A percentile compares a stretch with the other conserved stretches of the same genome.
phyloP scores from a whole-genome alignment of 1,284 basidiomycete species.

The Anthracocystis setariae region DNA sequence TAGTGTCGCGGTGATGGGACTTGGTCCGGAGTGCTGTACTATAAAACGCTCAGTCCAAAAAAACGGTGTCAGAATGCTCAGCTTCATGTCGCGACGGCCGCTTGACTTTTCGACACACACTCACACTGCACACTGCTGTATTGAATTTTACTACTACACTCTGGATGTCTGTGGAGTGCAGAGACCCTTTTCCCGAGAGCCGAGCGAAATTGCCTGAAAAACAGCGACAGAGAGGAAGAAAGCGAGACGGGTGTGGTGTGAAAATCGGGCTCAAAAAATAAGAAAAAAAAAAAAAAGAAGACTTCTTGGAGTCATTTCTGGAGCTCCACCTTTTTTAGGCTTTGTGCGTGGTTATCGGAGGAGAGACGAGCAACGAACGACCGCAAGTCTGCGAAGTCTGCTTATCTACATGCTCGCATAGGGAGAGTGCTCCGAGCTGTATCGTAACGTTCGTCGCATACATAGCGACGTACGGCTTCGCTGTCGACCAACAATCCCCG shows the following conservation, averaged over 20 bases:
- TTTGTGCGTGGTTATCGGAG: conserved; percentile 1
- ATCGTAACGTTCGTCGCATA: too few species aligned
- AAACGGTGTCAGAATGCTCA: not conserved
- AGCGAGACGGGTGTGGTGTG: too few species aligned
- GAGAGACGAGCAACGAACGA: not conserved
- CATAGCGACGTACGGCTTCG: not conserved
- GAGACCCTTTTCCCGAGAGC: conserved; percentile 23
- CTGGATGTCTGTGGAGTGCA: conserved; percentile 2
- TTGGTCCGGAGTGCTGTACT: not conserved
- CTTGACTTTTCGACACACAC: too few species aligned
- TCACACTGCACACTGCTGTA: too few species aligned
- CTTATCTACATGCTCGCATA: too few species aligned
- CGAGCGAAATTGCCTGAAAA: not conserved
- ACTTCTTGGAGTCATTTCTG: conserved; percentile 5
- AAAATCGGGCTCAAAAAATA: not conserved
- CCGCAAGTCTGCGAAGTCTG: too few species aligned
- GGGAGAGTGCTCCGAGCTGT: too few species aligned
- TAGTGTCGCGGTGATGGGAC: too few species aligned
- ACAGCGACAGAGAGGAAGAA: too few species aligned
- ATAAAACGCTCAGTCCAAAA: conserved; percentile 1
- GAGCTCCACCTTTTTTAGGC: not conserved
- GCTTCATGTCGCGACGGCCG: not conserved
- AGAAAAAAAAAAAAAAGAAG: conserved; percentile 4
- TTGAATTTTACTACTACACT: not conserved
- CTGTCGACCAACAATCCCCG: not conserved